These are phyloP conservation scores for Coemansia umbellata DNA, from an alignment of 192 early-diverging fungal genomes.

Conservation along the genomic window DNA sequence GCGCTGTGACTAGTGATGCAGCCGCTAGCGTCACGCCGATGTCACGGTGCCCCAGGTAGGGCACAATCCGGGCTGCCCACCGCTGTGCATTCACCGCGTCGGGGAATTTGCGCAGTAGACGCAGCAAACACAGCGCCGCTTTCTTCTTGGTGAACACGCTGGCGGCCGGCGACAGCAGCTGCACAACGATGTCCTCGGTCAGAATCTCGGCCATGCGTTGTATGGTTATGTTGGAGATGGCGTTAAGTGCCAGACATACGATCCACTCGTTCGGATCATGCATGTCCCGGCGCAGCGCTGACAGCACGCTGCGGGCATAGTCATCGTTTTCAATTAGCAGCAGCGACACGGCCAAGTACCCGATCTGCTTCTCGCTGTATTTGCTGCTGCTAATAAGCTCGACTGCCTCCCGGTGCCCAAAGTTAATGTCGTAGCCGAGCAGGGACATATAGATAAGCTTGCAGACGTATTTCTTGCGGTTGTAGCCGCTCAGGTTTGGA, in stretches of 20 bases:
- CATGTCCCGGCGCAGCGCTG: constrained; percentile 87
- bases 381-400: constrained; percentile 84
- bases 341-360: constrained; percentile 93
- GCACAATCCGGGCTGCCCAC: constrained; percentile 81
- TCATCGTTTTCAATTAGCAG: constrained; percentile 87
- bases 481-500: constrained; percentile 88
- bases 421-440: constrained; percentile 96
- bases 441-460: constrained; percentile 99
- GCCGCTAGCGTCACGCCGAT: constrained; percentile 82
- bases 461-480: constrained; percentile 99
- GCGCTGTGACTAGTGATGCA: constrained; percentile 80
- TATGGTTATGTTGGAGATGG: constrained; percentile 95
- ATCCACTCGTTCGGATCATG: constrained; percentile 79
- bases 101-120: constrained; percentile 84
- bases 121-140: constrained; percentile 88
- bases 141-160: constrained; percentile 95
- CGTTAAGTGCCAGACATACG: constrained; percentile 89
- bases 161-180: constrained; percentile 79
- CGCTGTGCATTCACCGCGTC: constrained; percentile 81
- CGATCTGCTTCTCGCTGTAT: constrained; percentile 99
- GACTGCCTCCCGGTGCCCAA: constrained; percentile 96
- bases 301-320: constrained; percentile 75
- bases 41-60: constrained; percentile 84
- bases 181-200: constrained; percentile 74
- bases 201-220: constrained; percentile 88